These are phyloP conservation scores for Tetrahymena thermophila DNA, from an alignment of 73 alveolate genomes.

Conservation along the genomic window DNA sequence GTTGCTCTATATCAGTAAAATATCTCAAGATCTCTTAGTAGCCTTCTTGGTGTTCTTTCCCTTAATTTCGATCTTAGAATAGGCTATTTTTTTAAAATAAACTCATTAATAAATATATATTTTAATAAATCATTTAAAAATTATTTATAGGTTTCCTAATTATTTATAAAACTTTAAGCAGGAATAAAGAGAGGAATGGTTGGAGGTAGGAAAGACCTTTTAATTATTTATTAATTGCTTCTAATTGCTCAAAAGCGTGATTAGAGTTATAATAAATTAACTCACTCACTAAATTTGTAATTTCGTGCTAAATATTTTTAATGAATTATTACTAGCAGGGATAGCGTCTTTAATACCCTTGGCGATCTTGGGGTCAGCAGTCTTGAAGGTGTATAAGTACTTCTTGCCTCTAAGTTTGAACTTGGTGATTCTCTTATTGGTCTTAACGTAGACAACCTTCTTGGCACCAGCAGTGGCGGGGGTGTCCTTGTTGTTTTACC, in stretches of 20 bases:
- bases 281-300: too few species aligned
- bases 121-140: neutral
- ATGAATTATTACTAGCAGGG: conserved; percentile 18
- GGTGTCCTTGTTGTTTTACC: conserved; percentile 3
- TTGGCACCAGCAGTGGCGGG: neutral
- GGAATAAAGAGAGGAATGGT: too few species aligned
- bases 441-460: conserved; percentile 24
- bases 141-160: neutral
- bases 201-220: neutral
- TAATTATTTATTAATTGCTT: neutral
- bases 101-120: neutral
- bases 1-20: neutral
- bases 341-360: conserved; percentile 22
- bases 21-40: conserved; percentile 2
- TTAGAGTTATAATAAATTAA: neutral
- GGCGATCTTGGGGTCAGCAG: conserved; percentile 41
- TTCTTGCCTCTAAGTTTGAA: conserved; percentile 40
- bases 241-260: neutral
- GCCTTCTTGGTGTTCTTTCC: conserved; percentile 1
- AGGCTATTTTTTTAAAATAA: neutral
- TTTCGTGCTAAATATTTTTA: neutral
- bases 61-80: neutral
- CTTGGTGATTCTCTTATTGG: conserved; percentile 39
- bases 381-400: conserved; percentile 38
- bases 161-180: too few species aligned